Evolutionary conservation across 306 rosid genomes (phyloP).

Genomic region (Prinsepia uniflora): DNA sequence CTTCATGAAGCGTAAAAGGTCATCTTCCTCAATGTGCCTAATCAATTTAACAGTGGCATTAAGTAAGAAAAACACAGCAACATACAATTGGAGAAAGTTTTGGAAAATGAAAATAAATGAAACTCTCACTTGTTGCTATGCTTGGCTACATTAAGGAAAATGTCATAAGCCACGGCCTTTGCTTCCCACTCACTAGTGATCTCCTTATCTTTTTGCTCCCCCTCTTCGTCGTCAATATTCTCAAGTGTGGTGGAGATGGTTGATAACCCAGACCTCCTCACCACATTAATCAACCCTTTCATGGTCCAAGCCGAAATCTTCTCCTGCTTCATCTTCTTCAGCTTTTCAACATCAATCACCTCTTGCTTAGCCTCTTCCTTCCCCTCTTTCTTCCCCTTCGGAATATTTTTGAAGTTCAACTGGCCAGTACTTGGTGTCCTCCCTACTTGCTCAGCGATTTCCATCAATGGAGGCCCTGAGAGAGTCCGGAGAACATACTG

Average conservation of each 20-base stretch:
- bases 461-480: constrained; percentile 76
- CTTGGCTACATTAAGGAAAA: constrained; percentile 70
- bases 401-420: constrained; percentile 48
- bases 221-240: constrained; percentile 37
- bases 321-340: constrained; percentile 65
- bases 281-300: constrained; percentile 66
- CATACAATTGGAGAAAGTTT: not conserved
- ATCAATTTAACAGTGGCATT: constrained; percentile 4
- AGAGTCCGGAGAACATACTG: constrained; percentile 67
- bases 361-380: constrained; percentile 47
- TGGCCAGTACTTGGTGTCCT: constrained; percentile 34
- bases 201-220: constrained; percentile 47
- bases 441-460: constrained; percentile 46
- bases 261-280: constrained; percentile 62
- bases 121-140: constrained; percentile 50
- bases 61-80: constrained; percentile 18
- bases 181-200: constrained; percentile 86
- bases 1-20: constrained; percentile 65
- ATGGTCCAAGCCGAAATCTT: constrained; percentile 89
- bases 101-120: not conserved
- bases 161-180: constrained; percentile 59
- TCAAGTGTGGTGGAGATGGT: constrained; percentile 52
- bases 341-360: constrained; percentile 79
- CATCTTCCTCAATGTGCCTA: constrained; percentile 77
- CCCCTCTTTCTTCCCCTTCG: constrained; percentile 28